phyloP scores from a whole-genome alignment of 352 stramenopile genomes.

The Pythium dissimile region DNA sequence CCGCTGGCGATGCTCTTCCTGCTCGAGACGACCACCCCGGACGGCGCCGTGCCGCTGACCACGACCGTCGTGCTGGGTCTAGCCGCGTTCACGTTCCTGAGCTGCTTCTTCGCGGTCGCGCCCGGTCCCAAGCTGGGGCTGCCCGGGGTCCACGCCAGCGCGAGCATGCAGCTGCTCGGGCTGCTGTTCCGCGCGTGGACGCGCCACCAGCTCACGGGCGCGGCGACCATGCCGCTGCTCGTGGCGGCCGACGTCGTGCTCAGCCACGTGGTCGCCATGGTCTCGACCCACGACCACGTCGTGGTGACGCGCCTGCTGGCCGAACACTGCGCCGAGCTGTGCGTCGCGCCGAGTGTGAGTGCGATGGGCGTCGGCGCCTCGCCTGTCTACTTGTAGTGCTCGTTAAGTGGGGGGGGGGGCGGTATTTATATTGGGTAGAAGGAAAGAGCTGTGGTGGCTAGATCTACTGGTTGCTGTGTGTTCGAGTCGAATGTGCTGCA shows the following conservation, averaged over 20 bases:
- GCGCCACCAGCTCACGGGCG: constrained; percentile 5
- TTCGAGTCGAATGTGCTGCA: too few species aligned
- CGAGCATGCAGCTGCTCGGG: constrained; percentile 28
- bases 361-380: constrained; percentile 5
- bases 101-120: constrained; percentile 31
- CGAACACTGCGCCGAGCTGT: constrained; percentile 43
- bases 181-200: constrained; percentile 17
- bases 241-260: constrained; percentile 40
- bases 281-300: constrained; percentile 38
- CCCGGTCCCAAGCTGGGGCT: constrained; percentile 11
- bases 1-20: constrained; percentile 28
- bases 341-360: neutral
- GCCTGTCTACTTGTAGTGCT: constrained; percentile 18
- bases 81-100: constrained; percentile 25
- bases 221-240: constrained; percentile 35
- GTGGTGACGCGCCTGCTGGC: constrained; percentile 39
- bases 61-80: neutral
- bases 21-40: constrained; percentile 3
- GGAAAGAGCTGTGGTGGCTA: too few species aligned
- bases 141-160: constrained; percentile 17
- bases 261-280: constrained; percentile 25
- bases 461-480: too few species aligned
- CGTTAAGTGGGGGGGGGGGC: neutral
- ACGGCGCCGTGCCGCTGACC: constrained; percentile 4
- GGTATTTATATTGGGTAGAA: neutral